Evolutionary conservation across 257 asterid genomes (phyloP).

Genomic region (Petunia secreta): DNA sequence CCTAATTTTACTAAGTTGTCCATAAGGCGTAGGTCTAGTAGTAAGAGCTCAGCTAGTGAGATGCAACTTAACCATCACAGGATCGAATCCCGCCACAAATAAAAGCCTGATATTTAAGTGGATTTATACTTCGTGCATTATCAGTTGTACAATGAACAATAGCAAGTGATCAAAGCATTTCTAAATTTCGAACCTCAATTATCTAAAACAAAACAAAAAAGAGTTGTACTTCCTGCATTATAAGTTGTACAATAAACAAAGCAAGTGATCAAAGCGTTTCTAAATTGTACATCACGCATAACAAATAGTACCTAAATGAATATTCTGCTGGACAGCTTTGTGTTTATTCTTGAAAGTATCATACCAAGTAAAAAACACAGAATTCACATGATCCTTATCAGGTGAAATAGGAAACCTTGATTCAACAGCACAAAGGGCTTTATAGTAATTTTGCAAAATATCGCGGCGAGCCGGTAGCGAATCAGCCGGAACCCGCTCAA

Average conservation of each 20-base stretch:
- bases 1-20: too few relatives aligned
- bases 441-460: slow-evolving; percentile 77
- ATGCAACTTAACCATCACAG: too few relatives aligned
- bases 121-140: too few relatives aligned
- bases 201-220: too few relatives aligned
- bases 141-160: neutral
- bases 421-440: slow-evolving; percentile 94
- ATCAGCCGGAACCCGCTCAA: slow-evolving; percentile 67
- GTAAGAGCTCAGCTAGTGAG: too few relatives aligned
- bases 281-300: neutral
- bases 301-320: slow-evolving; percentile 65
- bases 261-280: neutral
- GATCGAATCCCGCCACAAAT: too few relatives aligned
- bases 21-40: too few relatives aligned
- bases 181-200: too few relatives aligned
- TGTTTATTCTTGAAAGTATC: slow-evolving; percentile 83
- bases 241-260: neutral
- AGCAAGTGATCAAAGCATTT: neutral
- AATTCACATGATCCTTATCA: slow-evolving; percentile 78
- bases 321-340: slow-evolving; percentile 86
- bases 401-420: slow-evolving; percentile 91
- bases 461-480: slow-evolving; percentile 87
- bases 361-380: slow-evolving; percentile 84
- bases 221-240: neutral
- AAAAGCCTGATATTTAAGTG: too few relatives aligned